Percentiles rank a stretch among this genome's conserved stretches.
phyloP scores from a whole-genome alignment of 306 rosid genomes.

The Cucurbita maxima region DNA sequence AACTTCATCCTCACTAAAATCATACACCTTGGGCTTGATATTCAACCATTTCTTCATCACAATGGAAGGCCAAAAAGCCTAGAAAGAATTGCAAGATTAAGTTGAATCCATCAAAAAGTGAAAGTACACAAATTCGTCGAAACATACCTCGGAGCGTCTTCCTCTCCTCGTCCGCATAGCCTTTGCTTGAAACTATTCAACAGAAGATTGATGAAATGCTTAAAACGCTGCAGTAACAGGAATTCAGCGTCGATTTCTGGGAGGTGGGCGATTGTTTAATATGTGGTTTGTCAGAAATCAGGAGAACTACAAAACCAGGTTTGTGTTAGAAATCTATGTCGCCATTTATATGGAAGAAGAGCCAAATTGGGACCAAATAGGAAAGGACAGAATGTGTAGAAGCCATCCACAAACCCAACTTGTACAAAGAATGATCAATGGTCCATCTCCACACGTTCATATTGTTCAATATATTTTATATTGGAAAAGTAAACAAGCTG shows the following conservation, averaged over 20 bases:
- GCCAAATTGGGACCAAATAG: slow-evolving; percentile 24
- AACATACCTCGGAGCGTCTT: slow-evolving; percentile 61
- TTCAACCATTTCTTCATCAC: slow-evolving; percentile 97
- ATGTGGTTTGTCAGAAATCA: slow-evolving; percentile 4
- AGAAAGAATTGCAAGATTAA: slow-evolving; percentile 19
- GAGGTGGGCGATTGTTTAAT: background rate
- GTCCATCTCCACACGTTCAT: slow-evolving; percentile 37
- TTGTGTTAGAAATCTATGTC: slow-evolving; percentile 10
- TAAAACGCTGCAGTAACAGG: slow-evolving; percentile 28
- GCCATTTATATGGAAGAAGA: slow-evolving; percentile 17
- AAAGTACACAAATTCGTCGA: background rate
- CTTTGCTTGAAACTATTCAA: slow-evolving; percentile 15
- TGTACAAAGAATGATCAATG: slow-evolving; percentile 25
- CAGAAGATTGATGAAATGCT: slow-evolving; percentile 15
- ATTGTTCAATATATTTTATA: slow-evolving; percentile 13
- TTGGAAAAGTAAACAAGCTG: background rate
- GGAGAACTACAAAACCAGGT: slow-evolving; percentile 10
- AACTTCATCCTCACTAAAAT: slow-evolving; percentile 91
- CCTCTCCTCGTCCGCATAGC: slow-evolving; percentile 58
- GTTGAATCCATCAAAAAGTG: background rate
- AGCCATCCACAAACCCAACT: slow-evolving; percentile 53
- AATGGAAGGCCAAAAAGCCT: slow-evolving; percentile 96
- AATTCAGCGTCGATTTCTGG: slow-evolving; percentile 13
- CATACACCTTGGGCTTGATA: slow-evolving; percentile 74
- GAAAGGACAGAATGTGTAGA: slow-evolving; percentile 36